Evolutionary conservation across 768 basidiomycete genomes (phyloP), one percentile per base, ranked within the genome.

Genomic region (Leccinum longicurvipes): DNA sequence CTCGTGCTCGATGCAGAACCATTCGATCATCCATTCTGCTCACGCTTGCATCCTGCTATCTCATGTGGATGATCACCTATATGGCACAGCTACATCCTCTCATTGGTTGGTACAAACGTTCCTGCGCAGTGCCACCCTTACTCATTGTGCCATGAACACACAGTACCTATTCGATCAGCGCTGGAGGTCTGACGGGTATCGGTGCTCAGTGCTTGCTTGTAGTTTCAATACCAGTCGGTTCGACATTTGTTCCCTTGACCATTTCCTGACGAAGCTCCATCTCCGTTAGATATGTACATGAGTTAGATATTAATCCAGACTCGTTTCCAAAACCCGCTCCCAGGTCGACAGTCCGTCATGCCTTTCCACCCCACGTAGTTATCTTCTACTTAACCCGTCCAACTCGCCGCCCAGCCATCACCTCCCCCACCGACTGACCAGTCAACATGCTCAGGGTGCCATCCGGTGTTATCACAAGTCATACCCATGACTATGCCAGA

Each of bases 61-160:
- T 98, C 64, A 87, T 98, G 85, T 98, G 95, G 95, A 88, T 88
- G 76, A 84, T 96, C 67, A 94, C 95, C n/a, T 98, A 96, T 73
- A 79, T 97, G 69, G 93, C 94, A 1, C 95, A 98, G 68, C 72
- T 97, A 50, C 86, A 98, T 67, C 95, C 95, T 34, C 79, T 98
- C 50, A 85, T 96, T 66, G 75, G 95, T 95, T 60, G 58, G 84
- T 74, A n/a, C n/a, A 34, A 12, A 0, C 4, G 11, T 28, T 41
- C 3, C 14, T 23, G 11, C 9, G 29, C 15, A 12, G 12, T 11
- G 8, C 17, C 14, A 2, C 19, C 15, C 27, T 25, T 48, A 53
- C 59, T 58, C 19, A 61, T 24, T 29, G 24, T 41, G 23, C 11
- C 49, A 19, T 12, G 39, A 3, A 23, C 39, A 36, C 11, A 42